Evolutionary conservation across 805 yeast genomes (phyloP).

Genomic region (Isabelozyma heimii): DNA sequence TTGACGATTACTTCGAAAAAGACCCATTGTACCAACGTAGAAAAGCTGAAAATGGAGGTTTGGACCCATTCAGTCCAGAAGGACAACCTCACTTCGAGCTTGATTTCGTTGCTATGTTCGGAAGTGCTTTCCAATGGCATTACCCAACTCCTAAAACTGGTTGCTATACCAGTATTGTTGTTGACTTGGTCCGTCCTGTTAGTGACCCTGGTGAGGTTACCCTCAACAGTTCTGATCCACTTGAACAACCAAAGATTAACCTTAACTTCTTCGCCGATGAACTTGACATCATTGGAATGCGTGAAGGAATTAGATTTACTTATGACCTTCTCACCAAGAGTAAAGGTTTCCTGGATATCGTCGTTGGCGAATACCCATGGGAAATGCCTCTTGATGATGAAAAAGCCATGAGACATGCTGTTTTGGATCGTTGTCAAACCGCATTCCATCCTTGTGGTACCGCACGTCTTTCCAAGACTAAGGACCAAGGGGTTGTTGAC

Average conservation of each 20-base stretch:
- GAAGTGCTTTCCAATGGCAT: slow-evolving; percentile 24
- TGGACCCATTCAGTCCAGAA: slow-evolving; percentile 21
- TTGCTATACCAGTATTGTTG: slow-evolving; percentile 17
- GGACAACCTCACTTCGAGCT: slow-evolving; percentile 25
- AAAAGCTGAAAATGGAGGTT: slow-evolving; percentile 21
- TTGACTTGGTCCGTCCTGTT: slow-evolving; percentile 23
- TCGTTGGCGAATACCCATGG: slow-evolving; percentile 25
- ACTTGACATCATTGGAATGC: slow-evolving; percentile 26
- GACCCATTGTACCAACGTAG: slow-evolving; percentile 11
- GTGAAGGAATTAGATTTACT: slow-evolving; percentile 25
- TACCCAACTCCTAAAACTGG: slow-evolving; percentile 19
- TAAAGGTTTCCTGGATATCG: slow-evolving; percentile 25
- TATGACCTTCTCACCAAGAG: slow-evolving; percentile 23
- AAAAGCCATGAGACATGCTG: slow-evolving; percentile 24
- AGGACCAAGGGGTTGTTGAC: slow-evolving; percentile 23
- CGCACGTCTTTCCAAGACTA: slow-evolving; percentile 12
- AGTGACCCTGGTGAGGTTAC: slow-evolving; percentile 21
- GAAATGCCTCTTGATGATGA: slow-evolving; percentile 25
- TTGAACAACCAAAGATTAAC: slow-evolving; percentile 20
- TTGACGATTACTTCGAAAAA: slow-evolving; percentile 18
- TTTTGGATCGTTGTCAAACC: slow-evolving; percentile 26
- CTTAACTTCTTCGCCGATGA: slow-evolving; percentile 24
- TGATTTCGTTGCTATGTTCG: slow-evolving; percentile 19
- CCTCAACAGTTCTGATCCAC: slow-evolving; percentile 18
- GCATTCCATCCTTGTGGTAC: slow-evolving; percentile 33